These are phyloP conservation scores for Phytophthora pinifolia DNA, from an alignment of 352 stramenopile species.

Conservation along the genomic window DNA sequence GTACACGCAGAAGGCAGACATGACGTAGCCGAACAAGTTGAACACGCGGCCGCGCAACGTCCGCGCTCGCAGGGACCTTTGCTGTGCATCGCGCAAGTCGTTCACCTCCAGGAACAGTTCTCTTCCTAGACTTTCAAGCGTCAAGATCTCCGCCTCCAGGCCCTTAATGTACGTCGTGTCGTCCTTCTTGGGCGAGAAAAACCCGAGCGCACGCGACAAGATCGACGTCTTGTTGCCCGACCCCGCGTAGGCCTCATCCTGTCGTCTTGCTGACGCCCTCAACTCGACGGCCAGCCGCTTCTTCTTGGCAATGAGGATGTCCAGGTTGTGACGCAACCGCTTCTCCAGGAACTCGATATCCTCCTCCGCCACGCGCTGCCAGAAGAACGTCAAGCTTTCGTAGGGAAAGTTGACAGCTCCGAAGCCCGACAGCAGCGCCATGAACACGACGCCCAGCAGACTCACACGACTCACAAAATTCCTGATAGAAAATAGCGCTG, in stretches of 20 bases:
- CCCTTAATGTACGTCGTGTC: slow-evolving; percentile 61
- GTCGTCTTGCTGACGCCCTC: slow-evolving; percentile 33
- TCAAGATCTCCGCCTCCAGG: slow-evolving; percentile 72
- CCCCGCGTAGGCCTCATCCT: slow-evolving; percentile 19
- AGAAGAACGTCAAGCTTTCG: slow-evolving; percentile 87
- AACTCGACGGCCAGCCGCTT: slow-evolving; percentile 63
- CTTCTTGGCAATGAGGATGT: slow-evolving; percentile 85
- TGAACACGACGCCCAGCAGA: slow-evolving; percentile 79
- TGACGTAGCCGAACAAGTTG: slow-evolving; percentile 78
- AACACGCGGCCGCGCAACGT: slow-evolving; percentile 77
- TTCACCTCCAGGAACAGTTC: slow-evolving; percentile 87
- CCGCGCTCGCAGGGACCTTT: slow-evolving; percentile 44
- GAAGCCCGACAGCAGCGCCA: slow-evolving; percentile 82
- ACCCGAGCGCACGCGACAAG: slow-evolving; percentile 30
- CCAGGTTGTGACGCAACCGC: slow-evolving; percentile 75
- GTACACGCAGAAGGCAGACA: slow-evolving; percentile 83
- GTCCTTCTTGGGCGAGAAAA: slow-evolving; percentile 33
- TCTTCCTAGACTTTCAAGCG: slow-evolving; percentile 69
- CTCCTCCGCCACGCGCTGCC: slow-evolving; percentile 69
- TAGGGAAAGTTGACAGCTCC: slow-evolving; percentile 85
- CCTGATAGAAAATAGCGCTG: slow-evolving; percentile 73
- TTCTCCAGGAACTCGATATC: slow-evolving; percentile 86
- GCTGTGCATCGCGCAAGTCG: slow-evolving; percentile 70
- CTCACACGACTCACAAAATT: slow-evolving; percentile 85
- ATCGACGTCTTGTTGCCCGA: slow-evolving; percentile 26